A percentile compares a stretch with the other conserved stretches of the same genome.
Evolutionary conservation across 495 filamentous ascomycete genomes (phyloP).

Genomic region (Lophium mytilinum): DNA sequence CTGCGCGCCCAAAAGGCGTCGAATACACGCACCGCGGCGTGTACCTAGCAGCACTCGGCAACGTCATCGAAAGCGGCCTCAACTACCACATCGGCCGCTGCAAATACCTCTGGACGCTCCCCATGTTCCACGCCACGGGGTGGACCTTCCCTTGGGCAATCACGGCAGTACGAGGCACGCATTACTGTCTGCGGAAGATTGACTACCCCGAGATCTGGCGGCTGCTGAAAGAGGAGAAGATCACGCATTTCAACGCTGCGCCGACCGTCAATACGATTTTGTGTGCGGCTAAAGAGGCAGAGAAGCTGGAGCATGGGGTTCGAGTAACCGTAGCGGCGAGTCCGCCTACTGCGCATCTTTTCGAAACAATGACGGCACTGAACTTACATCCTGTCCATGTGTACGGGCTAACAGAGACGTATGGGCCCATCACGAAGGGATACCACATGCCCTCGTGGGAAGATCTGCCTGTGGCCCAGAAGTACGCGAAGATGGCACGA

Average conservation of each 20-base stretch:
- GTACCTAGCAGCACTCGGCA: slow-evolving; percentile 77
- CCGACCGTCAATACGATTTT: slow-evolving; percentile 94
- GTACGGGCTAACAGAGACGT: slow-evolving; percentile 92
- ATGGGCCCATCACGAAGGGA: slow-evolving; percentile 91
- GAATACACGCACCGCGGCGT: slow-evolving; percentile 82
- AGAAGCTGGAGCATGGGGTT: slow-evolving; percentile 58
- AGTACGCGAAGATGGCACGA: slow-evolving; percentile 78
- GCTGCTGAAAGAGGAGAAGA: slow-evolving; percentile 68
- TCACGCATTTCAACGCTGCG: slow-evolving; percentile 94
- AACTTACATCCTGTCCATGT: slow-evolving; percentile 91
- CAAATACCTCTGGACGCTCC: slow-evolving; percentile 85
- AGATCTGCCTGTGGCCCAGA: slow-evolving; percentile 55
- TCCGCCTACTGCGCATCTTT: slow-evolving; percentile 80
- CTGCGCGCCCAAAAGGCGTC: slow-evolving; percentile 85
- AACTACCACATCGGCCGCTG: slow-evolving; percentile 60
- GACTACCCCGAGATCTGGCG: slow-evolving; percentile 91
- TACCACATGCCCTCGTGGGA: slow-evolving; percentile 84
- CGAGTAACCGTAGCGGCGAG: slow-evolving; percentile 88
- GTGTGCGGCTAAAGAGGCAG: slow-evolving; percentile 66
- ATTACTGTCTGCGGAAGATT: slow-evolving; percentile 91
- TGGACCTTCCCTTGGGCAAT: slow-evolving; percentile 64
- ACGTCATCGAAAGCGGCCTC: slow-evolving; percentile 80
- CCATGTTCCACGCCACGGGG: slow-evolving; percentile 87
- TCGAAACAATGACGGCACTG: slow-evolving; percentile 80
- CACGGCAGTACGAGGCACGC: slow-evolving; percentile 83